These are phyloP conservation scores for Aureobasidium namibiae DNA, from an alignment of 2,329 filamentous ascomycete genomes.

Conservation along the genomic window DNA sequence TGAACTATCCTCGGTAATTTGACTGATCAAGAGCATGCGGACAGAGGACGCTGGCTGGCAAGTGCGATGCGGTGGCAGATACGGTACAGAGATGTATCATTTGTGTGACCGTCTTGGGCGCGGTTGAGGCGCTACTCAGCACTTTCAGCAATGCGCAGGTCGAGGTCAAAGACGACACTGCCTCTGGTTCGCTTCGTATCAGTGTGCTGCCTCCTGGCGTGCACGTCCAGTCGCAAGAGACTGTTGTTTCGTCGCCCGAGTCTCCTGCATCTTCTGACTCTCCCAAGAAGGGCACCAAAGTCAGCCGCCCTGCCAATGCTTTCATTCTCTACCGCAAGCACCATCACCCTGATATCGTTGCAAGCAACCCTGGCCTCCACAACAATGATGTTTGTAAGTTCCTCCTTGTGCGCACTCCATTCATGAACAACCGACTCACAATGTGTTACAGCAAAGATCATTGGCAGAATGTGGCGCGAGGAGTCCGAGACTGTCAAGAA, in stretches of 20 bases:
- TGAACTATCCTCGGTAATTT: too few relatives aligned
- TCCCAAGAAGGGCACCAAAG: conserved; percentile 21
- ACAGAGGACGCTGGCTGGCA: too few relatives aligned
- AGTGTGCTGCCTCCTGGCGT: conserved; percentile 10
- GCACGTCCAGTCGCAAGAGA: neutral
- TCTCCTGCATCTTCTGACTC: neutral
- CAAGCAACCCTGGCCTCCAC: conserved; percentile 31
- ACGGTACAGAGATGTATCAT: neutral
- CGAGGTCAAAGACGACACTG: neutral
- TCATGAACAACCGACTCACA: neutral
- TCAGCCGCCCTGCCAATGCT: conserved; percentile 38
- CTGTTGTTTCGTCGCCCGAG: neutral
- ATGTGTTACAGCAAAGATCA: conserved; percentile 22
- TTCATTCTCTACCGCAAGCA: conserved; percentile 40
- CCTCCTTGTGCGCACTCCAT: neutral
- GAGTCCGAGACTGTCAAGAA: conserved; percentile 30
- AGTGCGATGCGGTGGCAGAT: too few relatives aligned
- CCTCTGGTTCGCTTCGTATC: neutral
- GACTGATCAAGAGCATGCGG: too few relatives aligned
- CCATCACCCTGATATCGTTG: conserved; percentile 29
- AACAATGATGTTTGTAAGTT: conserved; percentile 40
- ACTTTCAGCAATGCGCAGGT: conserved; percentile 10
- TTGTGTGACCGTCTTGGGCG: neutral
- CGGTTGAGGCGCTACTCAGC: neutral
- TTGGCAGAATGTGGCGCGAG: conserved; percentile 35